A percentile compares a stretch with the other conserved stretches of the same genome.
Conservation (phyloP, 2,329 filamentous ascomycete species). For the Davidsoniella virescens region DNA sequence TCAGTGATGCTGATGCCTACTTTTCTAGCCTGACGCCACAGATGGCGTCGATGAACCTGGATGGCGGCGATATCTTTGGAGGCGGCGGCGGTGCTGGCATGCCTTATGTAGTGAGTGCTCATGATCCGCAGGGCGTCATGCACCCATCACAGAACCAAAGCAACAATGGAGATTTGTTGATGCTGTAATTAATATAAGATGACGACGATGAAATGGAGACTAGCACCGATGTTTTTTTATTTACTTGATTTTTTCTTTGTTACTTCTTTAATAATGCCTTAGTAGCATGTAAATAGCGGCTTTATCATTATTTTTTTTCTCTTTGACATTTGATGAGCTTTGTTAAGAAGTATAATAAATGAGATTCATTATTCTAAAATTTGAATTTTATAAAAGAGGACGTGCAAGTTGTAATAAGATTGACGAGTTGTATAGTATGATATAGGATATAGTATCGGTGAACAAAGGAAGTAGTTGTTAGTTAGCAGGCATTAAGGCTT, state of each 20-base stretch:
- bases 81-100: constrained; percentile 33
- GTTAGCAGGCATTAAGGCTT: neutral
- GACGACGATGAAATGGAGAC: neutral
- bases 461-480: too few species aligned
- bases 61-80: constrained; percentile 48
- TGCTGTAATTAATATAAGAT: constrained; percentile 29
- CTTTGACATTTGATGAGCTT: neutral
- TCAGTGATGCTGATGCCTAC: constrained; percentile 77
- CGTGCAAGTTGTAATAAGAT: too few species aligned
- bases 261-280: neutral
- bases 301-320: neutral
- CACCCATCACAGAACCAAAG: constrained; percentile 48
- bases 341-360: neutral
- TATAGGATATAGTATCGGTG: too few species aligned
- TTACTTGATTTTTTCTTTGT: neutral
- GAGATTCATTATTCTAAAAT: too few species aligned
- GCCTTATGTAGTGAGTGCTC: constrained; percentile 65
- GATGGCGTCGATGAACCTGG: constrained; percentile 56
- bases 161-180: constrained; percentile 55
- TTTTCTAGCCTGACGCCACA: constrained; percentile 67
- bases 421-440: too few species aligned
- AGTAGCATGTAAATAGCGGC: neutral
- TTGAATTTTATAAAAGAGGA: neutral
- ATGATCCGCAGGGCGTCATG: constrained; percentile 59
- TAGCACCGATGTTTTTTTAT: neutral